Evolutionary conservation across 768 basidiomycete genomes (phyloP), one percentile per base, ranked within the genome.

Genomic region (Hortiboletus campestris): DNA sequence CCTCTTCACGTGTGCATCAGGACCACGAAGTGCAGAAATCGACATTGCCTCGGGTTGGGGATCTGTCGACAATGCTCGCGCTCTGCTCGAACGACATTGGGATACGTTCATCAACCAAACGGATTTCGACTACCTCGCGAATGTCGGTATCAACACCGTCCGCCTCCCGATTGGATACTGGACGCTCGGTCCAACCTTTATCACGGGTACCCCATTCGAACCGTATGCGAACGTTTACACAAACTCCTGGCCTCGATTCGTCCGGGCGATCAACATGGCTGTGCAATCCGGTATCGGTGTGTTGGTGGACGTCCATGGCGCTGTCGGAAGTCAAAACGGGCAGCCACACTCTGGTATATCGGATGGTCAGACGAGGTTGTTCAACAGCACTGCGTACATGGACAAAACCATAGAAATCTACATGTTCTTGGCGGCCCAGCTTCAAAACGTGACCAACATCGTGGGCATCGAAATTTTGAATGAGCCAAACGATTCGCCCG

Each of bases 11-110:
- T 84, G 84, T 52, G 86, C 87, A 4, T 64, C 74, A 20, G 85
- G 78, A 4, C 61, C 74, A 14, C 73, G 75, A 61, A 62, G 71
- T 2, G 78, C 86, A 2, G 88, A 89, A 64, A 66, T 84, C 35
- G 86, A 89, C 64, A 80, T 90, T 39, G 86, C 88, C 6, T 76
- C 72, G 17, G 87, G 87, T 3, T 88, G 64, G 64, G 57, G 61
- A 11, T 66, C 64, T 12, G 12, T 47, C 9, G 62, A 69, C 2
- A 64, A 63, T 57, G 80, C 84, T 43, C 78, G 77, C 10, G 71
- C 78, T 3, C 69, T 80, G 80, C 28, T 91, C 25, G 85, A 91
- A 66, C 67, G 72, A 10, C 90, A 91, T 70, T 91, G 89, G 88
- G 85, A 89, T 67, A 78, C 73, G 1, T 91, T 85, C 79, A 80